A percentile compares a stretch with the other conserved stretches of the same genome.
Evolutionary conservation across 176 grass and related monocot species (phyloP).

Genomic region (Poa pratensis): DNA sequence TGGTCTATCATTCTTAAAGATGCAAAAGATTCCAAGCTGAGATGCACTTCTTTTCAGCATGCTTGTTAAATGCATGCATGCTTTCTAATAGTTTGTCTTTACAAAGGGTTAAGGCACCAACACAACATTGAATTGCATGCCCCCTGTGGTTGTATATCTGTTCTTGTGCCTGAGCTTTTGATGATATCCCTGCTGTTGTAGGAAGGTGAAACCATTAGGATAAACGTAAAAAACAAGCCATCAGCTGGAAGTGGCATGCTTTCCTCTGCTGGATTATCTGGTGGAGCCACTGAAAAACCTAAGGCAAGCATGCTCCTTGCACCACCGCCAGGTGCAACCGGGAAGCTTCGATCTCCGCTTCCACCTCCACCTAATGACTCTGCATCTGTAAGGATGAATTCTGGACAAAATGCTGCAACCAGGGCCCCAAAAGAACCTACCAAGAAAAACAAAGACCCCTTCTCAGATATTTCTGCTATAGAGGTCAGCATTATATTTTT

Average conservation of each 20-base stretch:
- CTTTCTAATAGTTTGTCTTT: slow-evolving; percentile 25
- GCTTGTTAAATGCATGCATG: slow-evolving; percentile 20
- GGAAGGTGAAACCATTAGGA: slow-evolving; percentile 99
- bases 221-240: slow-evolving; percentile 96
- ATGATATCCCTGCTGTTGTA: slow-evolving; percentile 43
- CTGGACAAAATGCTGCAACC: slow-evolving; percentile 51
- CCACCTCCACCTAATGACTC: slow-evolving; percentile 95
- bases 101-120: slow-evolving; percentile 26
- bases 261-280: slow-evolving; percentile 71
- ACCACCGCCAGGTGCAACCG: slow-evolving; percentile 70
- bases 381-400: slow-evolving; percentile 76
- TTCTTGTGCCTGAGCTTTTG: slow-evolving; percentile 37
- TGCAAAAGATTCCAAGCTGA: background rate
- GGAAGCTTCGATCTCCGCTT: slow-evolving; percentile 85
- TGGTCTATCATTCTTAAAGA: background rate
- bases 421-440: slow-evolving; percentile 52
- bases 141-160: background rate
- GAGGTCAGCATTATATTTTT: slow-evolving; percentile 61
- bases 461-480: slow-evolving; percentile 92
- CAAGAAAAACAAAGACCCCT: slow-evolving; percentile 59
- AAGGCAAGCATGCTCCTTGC: slow-evolving; percentile 70
- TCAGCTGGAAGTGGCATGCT: slow-evolving; percentile 81
- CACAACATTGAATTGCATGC: background rate
- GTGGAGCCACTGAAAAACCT: slow-evolving; percentile 56
- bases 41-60: background rate